Evolutionary conservation across 2,329 filamentous ascomycete species (phyloP), one percentile per base, ranked within the genome.

Genomic region (Aspergillus glaucus): DNA sequence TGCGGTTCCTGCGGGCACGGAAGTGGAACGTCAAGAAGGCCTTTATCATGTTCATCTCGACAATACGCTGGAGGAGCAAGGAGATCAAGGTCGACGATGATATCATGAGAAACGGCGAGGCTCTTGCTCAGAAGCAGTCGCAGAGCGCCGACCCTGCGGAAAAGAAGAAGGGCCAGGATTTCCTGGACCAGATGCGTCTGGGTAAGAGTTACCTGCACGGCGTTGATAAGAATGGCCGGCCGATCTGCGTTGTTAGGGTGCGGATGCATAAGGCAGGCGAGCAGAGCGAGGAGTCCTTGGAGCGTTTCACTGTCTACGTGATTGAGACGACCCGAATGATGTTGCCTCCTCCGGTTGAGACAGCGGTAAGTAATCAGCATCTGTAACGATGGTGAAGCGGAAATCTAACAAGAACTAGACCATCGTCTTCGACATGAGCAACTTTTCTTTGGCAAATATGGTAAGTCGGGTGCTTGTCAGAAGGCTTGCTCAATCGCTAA

Each of bases 1-100:
- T 95, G 49, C 83, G 90, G 39, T 95, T 95, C 68, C 75, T 95
- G 49, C 79, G 90, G 45, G 90, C 90, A n/a, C 79, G 90, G 42
- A 95, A 95, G 71, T 98, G 93, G 93, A 89, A 98, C 63, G 84
- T 95, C 15, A 86, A 95, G 45, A 90, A 89, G 65, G 93, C 93
- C 3, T 77, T 97, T 22, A 80, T 95, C 56, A 98, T 98, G 93
- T 74, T 96, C 67, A 80, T 98, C 40, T 89, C 89, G 2, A 95
- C 93, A 0, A 88, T 97, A 80, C 86, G 88, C 66, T 98, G 93
- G 93, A 83, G 93, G 55, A 73, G 83, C 49, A 77, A 79, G 34
- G 88, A 95, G 51, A 86, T 93, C 78, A 83, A 88, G 59, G 88
- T 97, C 17, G 93, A 98, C 63, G 85, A 88, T 50, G 88, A 95